Base-by-base conservation (phyloP, 805 yeast genomes). In the Metschnikowia colocasiae region DNA sequence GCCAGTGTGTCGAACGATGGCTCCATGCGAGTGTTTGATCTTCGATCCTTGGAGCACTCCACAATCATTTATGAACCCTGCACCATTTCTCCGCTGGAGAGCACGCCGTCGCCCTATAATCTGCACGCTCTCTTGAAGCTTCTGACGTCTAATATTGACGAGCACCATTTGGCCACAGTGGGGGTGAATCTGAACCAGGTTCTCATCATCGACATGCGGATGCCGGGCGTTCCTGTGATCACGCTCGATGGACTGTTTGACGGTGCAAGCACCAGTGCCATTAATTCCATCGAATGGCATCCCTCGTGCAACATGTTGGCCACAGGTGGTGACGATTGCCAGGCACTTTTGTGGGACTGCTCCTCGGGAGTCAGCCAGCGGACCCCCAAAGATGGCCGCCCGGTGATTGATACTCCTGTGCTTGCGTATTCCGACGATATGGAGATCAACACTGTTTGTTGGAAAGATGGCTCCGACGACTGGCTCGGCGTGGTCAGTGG, bases 1-100 rank as follows among this genome's bases (percentile, higher is more conserved):
- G 87, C 96, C 40, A 85, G 94, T 46, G 96, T 92, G 46, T 96
- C 97, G 2, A 91, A 90, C 45, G 99, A 94, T 67, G 99, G 99
- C 0, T 85, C 95, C 15, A 87, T 91, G 62, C 75, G 99, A 36
- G 86, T 94, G 6, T 94, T 94, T 65, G 99, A 94, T 61, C 73
- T 94, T 50, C 70, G 99, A 47, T 76, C 91, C 7, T 70, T 92
- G 43, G 97, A 94, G 50, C 98, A 91, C 64, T 87, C 96, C 15
- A 92, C 99, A 1, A 94, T 94, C 56, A 85, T 94, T 13, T 94
- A 88, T 64, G 99, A 94, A 61, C 89, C 89, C n/a, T 33, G 39
- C 35, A 20, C 20, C 15, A 20, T 22, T 10, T 25, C 25, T 4
- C 31, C 45, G 3, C 31, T 23, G 10, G 44, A 40, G 6, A 20